A percentile compares a stretch with the other conserved stretches of the same genome.
Conservation (phyloP, 305 asterid genomes). For the Ilex paraguariensis region DNA sequence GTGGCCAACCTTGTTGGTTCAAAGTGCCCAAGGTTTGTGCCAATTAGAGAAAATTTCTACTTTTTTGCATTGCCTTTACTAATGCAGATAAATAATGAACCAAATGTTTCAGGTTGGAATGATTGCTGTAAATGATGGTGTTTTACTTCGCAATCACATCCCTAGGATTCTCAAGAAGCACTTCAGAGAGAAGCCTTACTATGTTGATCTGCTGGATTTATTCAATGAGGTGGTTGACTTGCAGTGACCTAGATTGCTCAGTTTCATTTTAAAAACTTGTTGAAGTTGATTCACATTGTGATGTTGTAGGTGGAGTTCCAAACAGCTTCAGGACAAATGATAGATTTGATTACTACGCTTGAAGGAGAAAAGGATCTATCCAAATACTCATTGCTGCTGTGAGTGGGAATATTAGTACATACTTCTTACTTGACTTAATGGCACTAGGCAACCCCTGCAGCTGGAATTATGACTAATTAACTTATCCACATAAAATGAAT, state of each 20-base stretch:
- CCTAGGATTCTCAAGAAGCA: slow-evolving; percentile 61
- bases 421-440: background rate
- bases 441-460: too few relatives aligned
- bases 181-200: slow-evolving; percentile 57
- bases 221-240: slow-evolving; percentile 51
- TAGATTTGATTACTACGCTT: slow-evolving; percentile 55
- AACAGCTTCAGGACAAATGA: slow-evolving; percentile 64
- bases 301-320: slow-evolving; percentile 61
- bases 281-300: background rate
- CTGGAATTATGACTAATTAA: background rate
- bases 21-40: slow-evolving; percentile 48
- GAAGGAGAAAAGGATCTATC: slow-evolving; percentile 61
- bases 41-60: slow-evolving; percentile 1
- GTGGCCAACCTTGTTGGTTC: slow-evolving; percentile 72
- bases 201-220: slow-evolving; percentile 51
- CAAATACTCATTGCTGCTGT: slow-evolving; percentile 81
- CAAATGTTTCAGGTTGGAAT: slow-evolving; percentile 44
- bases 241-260: background rate
- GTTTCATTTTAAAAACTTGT: background rate
- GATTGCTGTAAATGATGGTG: slow-evolving; percentile 62
- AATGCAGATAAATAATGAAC: background rate
- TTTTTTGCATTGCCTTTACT: background rate
- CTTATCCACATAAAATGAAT: background rate
- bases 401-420: slow-evolving; percentile 30
- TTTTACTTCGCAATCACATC: slow-evolving; percentile 60